Percentiles rank a stretch among this genome's conserved stretches.
Evolutionary conservation across 2,329 filamentous ascomycete species (phyloP).

Genomic region (Alternaria sp.): DNA sequence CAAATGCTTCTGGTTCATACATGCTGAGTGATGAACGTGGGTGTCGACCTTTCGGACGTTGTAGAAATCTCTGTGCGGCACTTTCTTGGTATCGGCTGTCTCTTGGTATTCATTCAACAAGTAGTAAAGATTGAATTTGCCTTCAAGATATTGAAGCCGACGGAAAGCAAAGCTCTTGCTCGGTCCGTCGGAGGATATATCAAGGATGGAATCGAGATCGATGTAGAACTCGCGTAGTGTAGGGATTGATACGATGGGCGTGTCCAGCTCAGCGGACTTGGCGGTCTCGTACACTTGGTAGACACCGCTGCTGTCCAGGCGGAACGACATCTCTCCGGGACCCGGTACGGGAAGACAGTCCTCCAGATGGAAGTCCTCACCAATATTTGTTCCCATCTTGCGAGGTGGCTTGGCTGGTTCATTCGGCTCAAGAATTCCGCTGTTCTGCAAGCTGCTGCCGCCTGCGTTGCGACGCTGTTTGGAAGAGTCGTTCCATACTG

Average conservation of each 20-base stretch:
- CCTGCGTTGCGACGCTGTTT: constrained; percentile 52
- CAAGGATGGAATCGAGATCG: constrained; percentile 84
- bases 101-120: constrained; percentile 97
- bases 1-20: constrained; percentile 99
- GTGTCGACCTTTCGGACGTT: constrained; percentile 99
- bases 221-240: constrained; percentile 95
- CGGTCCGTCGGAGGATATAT: constrained; percentile 92
- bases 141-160: constrained; percentile 91
- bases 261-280: constrained; percentile 65
- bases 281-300: constrained; percentile 87
- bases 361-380: constrained; percentile 86
- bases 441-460: constrained; percentile 50
- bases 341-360: constrained; percentile 77
- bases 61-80: constrained; percentile 98
- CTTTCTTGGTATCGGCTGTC: constrained; percentile 95
- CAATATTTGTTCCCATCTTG: constrained; percentile 89
- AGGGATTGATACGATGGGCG: constrained; percentile 82
- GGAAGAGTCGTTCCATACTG: constrained; percentile 76
- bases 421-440: constrained; percentile 38
- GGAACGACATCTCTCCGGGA: constrained; percentile 74
- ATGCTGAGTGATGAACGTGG: constrained; percentile 98
- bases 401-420: constrained; percentile 61
- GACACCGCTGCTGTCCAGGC: constrained; percentile 81
- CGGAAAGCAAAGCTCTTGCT: constrained; percentile 97
- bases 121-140: constrained; percentile 93